Evolutionary conservation across 177 flowering plant genomes (phyloP), one percentile per base, ranked within the genome.

Genomic region (Telopea speciosissima): DNA sequence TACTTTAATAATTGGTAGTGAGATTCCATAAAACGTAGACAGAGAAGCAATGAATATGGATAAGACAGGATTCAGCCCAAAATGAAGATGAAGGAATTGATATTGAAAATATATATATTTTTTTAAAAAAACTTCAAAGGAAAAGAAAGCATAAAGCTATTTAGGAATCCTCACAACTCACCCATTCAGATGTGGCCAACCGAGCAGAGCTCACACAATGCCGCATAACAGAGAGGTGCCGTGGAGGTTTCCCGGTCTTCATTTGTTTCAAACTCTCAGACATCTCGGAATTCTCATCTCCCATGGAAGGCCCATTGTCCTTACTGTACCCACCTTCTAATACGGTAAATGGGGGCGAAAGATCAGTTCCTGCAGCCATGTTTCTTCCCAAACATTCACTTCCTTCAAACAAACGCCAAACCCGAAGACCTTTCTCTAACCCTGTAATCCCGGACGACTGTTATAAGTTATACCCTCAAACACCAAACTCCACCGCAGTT

Each of bases 181-280:
- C 91, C 83, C 68, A 71, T 58, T 79, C 84, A 59, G 77, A 24
- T 8, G 64, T 26, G 19, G 68, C 73, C 80, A 90, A 78, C 72
- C 76, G 74, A 3, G 87, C 82, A 28, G 87, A 81, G 83, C 92
- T 90, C 68, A 69, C 74, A 58, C 86, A 85, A 76, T 90, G 92
- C 44, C 91, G 80, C 76, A 89, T 82, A 59, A 36, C 75, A 0
- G 91, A 81, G 56, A 80, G 67, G 67, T 82, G 78, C 60, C 84
- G 76, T 0, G 83, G 83, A 12, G 84, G 82, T 72, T 79, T 83
- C 24, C 85, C 80, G n/a, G 63, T 52, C 21, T 22, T 77, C 26
- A 68, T 31, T 31, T 76, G 78, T 71, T 80, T 80, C 23, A 68
- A 40, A 45, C 60, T 73, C 52, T 75, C 76, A 62, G 64, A 16